phyloP scores from a whole-genome alignment of 306 rosid genomes.

The Albizia julibrissin region DNA sequence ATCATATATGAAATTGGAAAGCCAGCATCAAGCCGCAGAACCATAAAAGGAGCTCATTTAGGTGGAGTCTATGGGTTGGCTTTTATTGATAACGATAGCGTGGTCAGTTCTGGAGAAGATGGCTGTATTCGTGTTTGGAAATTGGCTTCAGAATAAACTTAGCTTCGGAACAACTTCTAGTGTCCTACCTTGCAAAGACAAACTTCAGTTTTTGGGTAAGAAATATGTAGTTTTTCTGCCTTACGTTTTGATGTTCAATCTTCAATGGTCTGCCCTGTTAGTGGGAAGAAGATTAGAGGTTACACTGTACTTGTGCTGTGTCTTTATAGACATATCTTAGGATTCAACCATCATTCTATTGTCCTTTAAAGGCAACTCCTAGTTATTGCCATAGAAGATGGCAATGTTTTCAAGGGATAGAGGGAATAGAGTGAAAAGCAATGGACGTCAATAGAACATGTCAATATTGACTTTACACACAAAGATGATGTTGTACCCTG shows the following conservation, averaged over 20 bases:
- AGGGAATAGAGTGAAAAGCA: not conserved
- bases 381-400: slow-evolving; percentile 28
- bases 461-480: not conserved
- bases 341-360: not conserved
- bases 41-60: slow-evolving; percentile 83
- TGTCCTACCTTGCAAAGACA: slow-evolving; percentile 22
- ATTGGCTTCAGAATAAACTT: slow-evolving; percentile 44
- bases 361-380: slow-evolving; percentile 9
- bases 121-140: slow-evolving; percentile 90
- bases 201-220: slow-evolving; percentile 33
- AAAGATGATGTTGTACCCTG: not conserved
- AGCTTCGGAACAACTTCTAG: slow-evolving; percentile 27
- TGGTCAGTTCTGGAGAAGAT: slow-evolving; percentile 96
- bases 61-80: slow-evolving; percentile 93
- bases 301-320: not conserved
- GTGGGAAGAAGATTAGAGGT: slow-evolving; percentile 19
- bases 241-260: slow-evolving; percentile 24
- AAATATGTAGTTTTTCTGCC: slow-evolving; percentile 5
- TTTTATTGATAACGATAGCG: slow-evolving; percentile 59
- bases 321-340: slow-evolving; percentile 14
- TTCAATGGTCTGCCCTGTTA: slow-evolving; percentile 17
- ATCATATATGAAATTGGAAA: slow-evolving; percentile 83
- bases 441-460: not conserved
- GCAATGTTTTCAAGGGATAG: slow-evolving; percentile 16
- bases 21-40: slow-evolving; percentile 85